Base-by-base conservation (phyloP, 2,329 filamentous ascomycete species). In the Didymella glomerata region DNA sequence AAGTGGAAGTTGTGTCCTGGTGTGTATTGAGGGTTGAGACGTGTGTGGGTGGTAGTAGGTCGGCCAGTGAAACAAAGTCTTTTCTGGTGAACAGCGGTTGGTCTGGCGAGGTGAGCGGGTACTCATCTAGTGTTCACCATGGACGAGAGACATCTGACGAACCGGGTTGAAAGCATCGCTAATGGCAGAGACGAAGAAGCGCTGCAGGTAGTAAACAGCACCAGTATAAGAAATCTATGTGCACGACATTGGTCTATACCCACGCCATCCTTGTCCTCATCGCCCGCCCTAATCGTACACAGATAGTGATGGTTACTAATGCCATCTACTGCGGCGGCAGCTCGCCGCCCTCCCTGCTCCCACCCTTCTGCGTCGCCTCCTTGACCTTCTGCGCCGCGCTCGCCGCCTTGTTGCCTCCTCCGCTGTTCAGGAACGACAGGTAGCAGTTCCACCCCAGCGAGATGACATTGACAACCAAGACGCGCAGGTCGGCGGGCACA, bases 391-490 rank as follows among this genome's bases (percentile, higher is more conserved):
- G 13, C 3, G 25, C 16, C 2, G 22, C 41, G 32, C 25, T 34
- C 48, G 47, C 32, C 3, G 40, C 42, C 50, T 49, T 59, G 4
- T 50, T 65, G 2, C 71, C 69, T 10, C 75, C 73, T 2, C 68
- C 66, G 13, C 67, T 71, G 60, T 79, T 79, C 25, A 79, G 64
- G 55, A 64, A 77, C 53, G 73, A 77, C 24, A 79, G 64, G 57
- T 79, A 79, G 69, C 77, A 79, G 58, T 79, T 79, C 77, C 77
- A 79, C n/a, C 77, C 76, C 66, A 60, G 32, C 13, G 40, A 55
- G 18, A 97, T 83, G 49, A 96, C 77, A 72, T 97, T 97, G 69
- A 96, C 93, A 62, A 96, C 89, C 68, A 97, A 80, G 41, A 97
- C 86, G 59, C 93, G 85, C 78, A 94, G 88, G 74, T 96, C 86